These are phyloP conservation scores for Trichophyton schoenleinii DNA, from an alignment of 2,329 filamentous ascomycete species.

Conservation along the genomic window DNA sequence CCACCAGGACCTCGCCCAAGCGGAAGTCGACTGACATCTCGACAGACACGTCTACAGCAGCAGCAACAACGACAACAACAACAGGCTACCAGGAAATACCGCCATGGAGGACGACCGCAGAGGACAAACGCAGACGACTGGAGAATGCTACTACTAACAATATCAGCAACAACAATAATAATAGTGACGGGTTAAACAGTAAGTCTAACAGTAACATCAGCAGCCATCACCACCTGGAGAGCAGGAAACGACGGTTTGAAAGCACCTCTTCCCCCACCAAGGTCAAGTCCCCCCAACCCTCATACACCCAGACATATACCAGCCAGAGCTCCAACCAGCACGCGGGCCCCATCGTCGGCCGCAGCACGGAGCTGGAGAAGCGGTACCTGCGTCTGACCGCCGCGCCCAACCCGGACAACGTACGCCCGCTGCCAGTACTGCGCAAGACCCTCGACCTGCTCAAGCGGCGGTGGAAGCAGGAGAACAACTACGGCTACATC, in stretches of 20 bases:
- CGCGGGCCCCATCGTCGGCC: constrained; percentile 66
- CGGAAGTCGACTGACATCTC: constrained; percentile 63
- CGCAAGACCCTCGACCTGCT: constrained; percentile 75
- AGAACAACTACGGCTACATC: constrained; percentile 92
- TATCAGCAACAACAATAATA: too few species aligned
- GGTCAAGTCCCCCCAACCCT: constrained; percentile 18
- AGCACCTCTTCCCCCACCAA: constrained; percentile 32
- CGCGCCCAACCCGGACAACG: constrained; percentile 73
- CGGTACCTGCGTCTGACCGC: constrained; percentile 87
- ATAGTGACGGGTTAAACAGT: constrained; percentile 45
- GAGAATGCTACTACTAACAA: constrained; percentile 18
- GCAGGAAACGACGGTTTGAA: constrained; percentile 79
- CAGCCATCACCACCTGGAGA: constrained; percentile 57
- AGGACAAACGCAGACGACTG: constrained; percentile 39
- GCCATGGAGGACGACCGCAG: constrained; percentile 62
- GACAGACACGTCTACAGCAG: constrained; percentile 33
- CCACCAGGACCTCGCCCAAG: constrained; percentile 38
- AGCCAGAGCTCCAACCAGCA: constrained; percentile 17
- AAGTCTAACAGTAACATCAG: constrained; percentile 47
- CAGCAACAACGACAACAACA: constrained; percentile 24
- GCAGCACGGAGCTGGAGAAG: constrained; percentile 76
- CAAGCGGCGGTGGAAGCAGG: constrained; percentile 87
- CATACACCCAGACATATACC: not conserved
- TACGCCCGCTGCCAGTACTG: constrained; percentile 70
- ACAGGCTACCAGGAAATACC: constrained; percentile 34